These are phyloP conservation scores for Arabidopsis lyrata DNA, from an alignment of 441 rosid genomes.

Conservation along the genomic window DNA sequence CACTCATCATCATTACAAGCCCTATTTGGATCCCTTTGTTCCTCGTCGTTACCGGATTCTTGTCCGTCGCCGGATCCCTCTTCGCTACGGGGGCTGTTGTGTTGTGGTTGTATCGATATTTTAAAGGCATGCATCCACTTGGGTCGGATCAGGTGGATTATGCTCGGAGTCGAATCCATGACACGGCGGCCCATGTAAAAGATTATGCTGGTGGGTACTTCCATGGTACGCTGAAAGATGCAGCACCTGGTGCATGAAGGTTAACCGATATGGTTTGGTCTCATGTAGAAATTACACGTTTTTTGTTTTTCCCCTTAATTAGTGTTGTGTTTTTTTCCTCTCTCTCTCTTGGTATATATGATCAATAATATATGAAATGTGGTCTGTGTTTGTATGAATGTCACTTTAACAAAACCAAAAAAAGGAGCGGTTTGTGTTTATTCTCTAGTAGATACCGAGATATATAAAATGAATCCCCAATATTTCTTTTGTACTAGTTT, in stretches of 20 bases:
- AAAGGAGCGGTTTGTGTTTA: background rate
- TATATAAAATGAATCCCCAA: too few species aligned
- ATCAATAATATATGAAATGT: conserved; percentile 14
- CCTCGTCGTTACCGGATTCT: conserved; percentile 49
- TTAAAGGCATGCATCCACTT: conserved; percentile 68
- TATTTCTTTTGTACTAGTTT: too few species aligned
- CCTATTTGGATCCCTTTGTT: conserved; percentile 78
- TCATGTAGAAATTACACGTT: background rate
- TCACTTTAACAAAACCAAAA: too few species aligned
- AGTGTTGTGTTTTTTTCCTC: background rate
- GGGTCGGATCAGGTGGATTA: conserved; percentile 74
- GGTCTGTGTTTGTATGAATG: background rate
- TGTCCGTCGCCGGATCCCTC: conserved; percentile 60
- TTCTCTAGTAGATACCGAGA: too few species aligned
- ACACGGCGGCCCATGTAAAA: conserved; percentile 81
- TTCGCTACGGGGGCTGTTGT: conserved; percentile 48
- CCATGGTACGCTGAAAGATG: conserved; percentile 77
- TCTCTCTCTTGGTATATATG: conserved; percentile 9
- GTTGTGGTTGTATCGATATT: conserved; percentile 76
- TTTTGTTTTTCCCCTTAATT: background rate
- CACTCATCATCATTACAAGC: conserved; percentile 68
- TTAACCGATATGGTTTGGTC: conserved; percentile 14
- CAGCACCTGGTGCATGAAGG: conserved; percentile 87
- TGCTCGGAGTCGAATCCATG: conserved; percentile 72
- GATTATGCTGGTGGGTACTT: conserved; percentile 80